A percentile compares a stretch with the other conserved stretches of the same genome.
phyloP scores from a whole-genome alignment of 2,329 filamentous ascomycete genomes.

The Ilyonectria robusta region DNA sequence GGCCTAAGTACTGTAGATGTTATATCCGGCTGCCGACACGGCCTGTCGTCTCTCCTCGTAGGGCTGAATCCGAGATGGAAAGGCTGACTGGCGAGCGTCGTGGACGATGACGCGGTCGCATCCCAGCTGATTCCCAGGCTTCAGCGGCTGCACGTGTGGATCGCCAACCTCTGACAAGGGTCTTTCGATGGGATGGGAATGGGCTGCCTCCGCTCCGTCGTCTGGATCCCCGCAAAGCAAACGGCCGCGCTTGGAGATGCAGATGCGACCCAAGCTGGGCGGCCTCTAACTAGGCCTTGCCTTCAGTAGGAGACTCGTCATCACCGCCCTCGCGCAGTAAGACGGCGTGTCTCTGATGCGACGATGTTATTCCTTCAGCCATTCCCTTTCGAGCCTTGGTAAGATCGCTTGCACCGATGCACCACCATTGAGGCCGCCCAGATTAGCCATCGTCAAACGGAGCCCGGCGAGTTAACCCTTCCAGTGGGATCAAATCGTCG shows the following conservation, averaged over 20 bases:
- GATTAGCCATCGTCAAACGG: background rate
- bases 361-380: background rate
- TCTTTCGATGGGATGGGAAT: background rate
- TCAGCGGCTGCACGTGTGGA: constrained; percentile 14
- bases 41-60: constrained; percentile 7
- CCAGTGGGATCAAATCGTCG: background rate
- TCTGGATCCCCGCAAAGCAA: constrained; percentile 4
- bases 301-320: constrained; percentile 5
- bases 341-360: background rate
- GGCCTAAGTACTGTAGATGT: background rate
- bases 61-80: constrained; percentile 31
- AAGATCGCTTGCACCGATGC: no score
- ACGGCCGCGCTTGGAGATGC: background rate
- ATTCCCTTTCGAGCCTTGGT: background rate
- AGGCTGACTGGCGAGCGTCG: constrained; percentile 36
- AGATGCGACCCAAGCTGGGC: background rate
- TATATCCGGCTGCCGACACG: constrained; percentile 10
- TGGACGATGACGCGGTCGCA: constrained; percentile 37
- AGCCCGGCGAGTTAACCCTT: background rate
- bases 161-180: background rate
- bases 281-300: background rate
- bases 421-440: background rate
- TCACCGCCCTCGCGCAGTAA: background rate
- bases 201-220: constrained; percentile 21
- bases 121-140: constrained; percentile 3